A percentile compares a stretch with the other conserved stretches of the same genome.
Conservation (phyloP, 441 rosid species). For the Adansonia madagascariensis region DNA sequence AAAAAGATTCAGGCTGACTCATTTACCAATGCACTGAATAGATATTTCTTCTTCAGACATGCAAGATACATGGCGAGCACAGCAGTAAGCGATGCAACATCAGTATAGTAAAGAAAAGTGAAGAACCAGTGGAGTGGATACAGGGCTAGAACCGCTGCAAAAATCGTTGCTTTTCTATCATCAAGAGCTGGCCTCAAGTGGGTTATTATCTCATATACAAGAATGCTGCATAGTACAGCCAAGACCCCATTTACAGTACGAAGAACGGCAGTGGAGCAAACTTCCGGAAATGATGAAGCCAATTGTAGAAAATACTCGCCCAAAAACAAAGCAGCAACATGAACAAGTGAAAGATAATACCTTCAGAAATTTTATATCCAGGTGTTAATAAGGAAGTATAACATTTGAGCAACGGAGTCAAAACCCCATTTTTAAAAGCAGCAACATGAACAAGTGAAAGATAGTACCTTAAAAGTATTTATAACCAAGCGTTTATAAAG, state of each 20-base stretch:
- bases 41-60: constrained; percentile 72
- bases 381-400: neutral
- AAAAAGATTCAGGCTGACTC: constrained; percentile 18
- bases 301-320: constrained; percentile 45
- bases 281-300: constrained; percentile 48
- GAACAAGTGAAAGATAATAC: constrained; percentile 88
- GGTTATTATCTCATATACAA: constrained; percentile 65
- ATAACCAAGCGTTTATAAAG: neutral
- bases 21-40: constrained; percentile 80
- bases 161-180: constrained; percentile 60
- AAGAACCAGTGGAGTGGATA: constrained; percentile 97
- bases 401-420: neutral
- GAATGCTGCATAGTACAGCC: constrained; percentile 71
- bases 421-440: constrained; percentile 10
- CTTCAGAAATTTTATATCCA: constrained; percentile 45
- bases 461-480: constrained; percentile 67
- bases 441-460: constrained; percentile 83
- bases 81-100: constrained; percentile 80
- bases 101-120: constrained; percentile 92
- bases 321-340: constrained; percentile 74
- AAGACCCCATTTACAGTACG: constrained; percentile 66
- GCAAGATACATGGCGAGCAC: constrained; percentile 91
- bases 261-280: constrained; percentile 65
- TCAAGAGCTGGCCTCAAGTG: constrained; percentile 63
- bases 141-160: constrained; percentile 61